Conservation (phyloP, 805 yeast species). For the Cyberlindnera japonica region DNA sequence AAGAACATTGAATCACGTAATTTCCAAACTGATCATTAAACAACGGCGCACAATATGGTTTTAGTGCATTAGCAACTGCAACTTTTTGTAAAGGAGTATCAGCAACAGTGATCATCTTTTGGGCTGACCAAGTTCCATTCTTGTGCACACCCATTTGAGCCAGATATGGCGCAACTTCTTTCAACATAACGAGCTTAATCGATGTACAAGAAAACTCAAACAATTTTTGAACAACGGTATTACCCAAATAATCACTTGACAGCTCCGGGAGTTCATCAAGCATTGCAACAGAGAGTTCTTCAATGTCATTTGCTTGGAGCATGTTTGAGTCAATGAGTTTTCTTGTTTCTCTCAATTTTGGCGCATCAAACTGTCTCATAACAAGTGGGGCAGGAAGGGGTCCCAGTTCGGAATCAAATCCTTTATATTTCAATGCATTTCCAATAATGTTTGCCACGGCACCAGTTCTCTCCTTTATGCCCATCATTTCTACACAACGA, state of each 20-base stretch:
- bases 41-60: slow-evolving; percentile 78
- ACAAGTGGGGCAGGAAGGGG: slow-evolving; percentile 73
- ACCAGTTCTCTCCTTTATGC: slow-evolving; percentile 29
- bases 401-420: slow-evolving; percentile 55
- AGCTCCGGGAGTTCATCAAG: slow-evolving; percentile 84
- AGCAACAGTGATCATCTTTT: slow-evolving; percentile 82
- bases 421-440: slow-evolving; percentile 41
- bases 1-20: slow-evolving; percentile 91
- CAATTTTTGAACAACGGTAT: slow-evolving; percentile 90
- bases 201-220: slow-evolving; percentile 68
- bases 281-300: slow-evolving; percentile 80
- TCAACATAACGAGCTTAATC: slow-evolving; percentile 76
- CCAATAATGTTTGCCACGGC: slow-evolving; percentile 43
- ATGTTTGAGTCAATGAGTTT: slow-evolving; percentile 60
- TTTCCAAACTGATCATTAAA: slow-evolving; percentile 96
- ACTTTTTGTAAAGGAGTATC: slow-evolving; percentile 57
- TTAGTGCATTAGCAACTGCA: slow-evolving; percentile 64
- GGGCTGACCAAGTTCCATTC: slow-evolving; percentile 99
- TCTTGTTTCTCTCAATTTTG: slow-evolving; percentile 81
- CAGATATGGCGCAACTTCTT: slow-evolving; percentile 70
- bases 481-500: slow-evolving; percentile 30
- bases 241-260: slow-evolving; percentile 90
- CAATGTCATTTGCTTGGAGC: slow-evolving; percentile 60
- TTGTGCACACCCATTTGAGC: slow-evolving; percentile 94
- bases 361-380: slow-evolving; percentile 77